phyloP scores from a whole-genome alignment of 2,329 filamentous ascomycete genomes.

The Calonectria honghensis region DNA sequence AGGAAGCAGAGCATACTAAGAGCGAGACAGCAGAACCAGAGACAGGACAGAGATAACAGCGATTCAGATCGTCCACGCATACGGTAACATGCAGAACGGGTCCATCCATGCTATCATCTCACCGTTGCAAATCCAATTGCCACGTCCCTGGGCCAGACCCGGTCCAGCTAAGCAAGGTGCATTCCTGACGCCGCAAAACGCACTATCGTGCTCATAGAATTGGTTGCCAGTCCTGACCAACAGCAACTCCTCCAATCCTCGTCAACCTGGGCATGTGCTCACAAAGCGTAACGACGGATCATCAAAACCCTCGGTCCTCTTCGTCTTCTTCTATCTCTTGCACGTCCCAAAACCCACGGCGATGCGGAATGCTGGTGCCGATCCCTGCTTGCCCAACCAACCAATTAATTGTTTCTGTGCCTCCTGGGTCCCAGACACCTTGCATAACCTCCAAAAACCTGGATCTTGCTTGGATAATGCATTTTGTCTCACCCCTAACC shows the following conservation, averaged over 20 bases:
- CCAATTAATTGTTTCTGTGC: background rate
- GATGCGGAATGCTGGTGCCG: constrained; percentile 20
- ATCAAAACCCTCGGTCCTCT: background rate
- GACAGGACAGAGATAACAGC: background rate
- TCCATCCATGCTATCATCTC: background rate
- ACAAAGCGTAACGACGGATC: background rate
- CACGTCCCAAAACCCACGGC: constrained; percentile 2
- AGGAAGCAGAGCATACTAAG: background rate
- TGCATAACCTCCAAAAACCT: constrained; percentile 15
- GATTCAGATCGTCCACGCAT: background rate
- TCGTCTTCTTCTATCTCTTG: constrained; percentile 9
- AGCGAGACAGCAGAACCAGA: background rate
- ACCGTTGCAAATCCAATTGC: constrained; percentile 23
- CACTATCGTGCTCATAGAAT: background rate
- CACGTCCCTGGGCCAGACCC: constrained; percentile 1
- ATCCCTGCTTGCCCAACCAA: constrained; percentile 11
- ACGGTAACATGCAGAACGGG: constrained; percentile 5
- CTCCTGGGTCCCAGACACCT: constrained; percentile 12
- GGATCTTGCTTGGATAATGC: background rate
- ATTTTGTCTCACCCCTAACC: background rate
- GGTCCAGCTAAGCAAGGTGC: background rate
- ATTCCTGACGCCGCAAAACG: background rate
- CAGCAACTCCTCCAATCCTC: background rate
- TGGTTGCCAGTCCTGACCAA: background rate
- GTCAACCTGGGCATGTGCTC: background rate